Evolutionary conservation across 2,329 filamentous ascomycete species (phyloP), one percentile per base, ranked within the genome.

Genomic region (Fusarium clavum): DNA sequence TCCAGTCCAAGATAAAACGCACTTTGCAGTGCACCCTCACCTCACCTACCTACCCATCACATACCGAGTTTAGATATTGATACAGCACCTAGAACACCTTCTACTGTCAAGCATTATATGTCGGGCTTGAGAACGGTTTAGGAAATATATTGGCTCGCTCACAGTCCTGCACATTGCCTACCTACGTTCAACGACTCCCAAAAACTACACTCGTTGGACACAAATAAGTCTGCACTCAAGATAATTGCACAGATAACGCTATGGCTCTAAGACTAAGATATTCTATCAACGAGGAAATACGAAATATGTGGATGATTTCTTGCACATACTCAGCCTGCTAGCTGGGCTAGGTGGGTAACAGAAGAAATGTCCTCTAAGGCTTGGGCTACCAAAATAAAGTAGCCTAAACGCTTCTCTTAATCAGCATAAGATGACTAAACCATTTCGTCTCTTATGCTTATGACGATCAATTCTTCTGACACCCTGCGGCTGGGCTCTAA

Each of bases 401-500:
- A 20, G 20, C 20, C 20, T 20, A 20, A 20, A 20, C 20, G 20
- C 20, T 20, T 20, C 20, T 20, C 20, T 20, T 20, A 20, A 20
- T 20, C 20, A 20, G 20, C 20, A 20, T 20, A 20, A 20, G 20
- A 20, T 20, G 20, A 20, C 20, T 20, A 20, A 20, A 20, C 20
- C 20, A 20, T 20, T 20, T 20, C 20, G 20, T 20, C 20, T 20
- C 20, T 20, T 20, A 20, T 20, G 20, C 20, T 20, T 20, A 20
- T 20, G 20, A 20, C 20, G 20, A 20, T 20, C 20, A 20, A 20
- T 20, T 20, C 20, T 20, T 20, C 20, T 20, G 20, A 20, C 20
- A 20, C 20, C 20, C 20, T 20, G 20, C 20, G 20, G 25, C 41
- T 57, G 49, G 64, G 68, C 56, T 69, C 24, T 53, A 25, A 62